Percentiles rank a stretch among this genome's conserved stretches.
phyloP scores from a whole-genome alignment of 805 yeast genomes.

The Lipomyces yamadae region DNA sequence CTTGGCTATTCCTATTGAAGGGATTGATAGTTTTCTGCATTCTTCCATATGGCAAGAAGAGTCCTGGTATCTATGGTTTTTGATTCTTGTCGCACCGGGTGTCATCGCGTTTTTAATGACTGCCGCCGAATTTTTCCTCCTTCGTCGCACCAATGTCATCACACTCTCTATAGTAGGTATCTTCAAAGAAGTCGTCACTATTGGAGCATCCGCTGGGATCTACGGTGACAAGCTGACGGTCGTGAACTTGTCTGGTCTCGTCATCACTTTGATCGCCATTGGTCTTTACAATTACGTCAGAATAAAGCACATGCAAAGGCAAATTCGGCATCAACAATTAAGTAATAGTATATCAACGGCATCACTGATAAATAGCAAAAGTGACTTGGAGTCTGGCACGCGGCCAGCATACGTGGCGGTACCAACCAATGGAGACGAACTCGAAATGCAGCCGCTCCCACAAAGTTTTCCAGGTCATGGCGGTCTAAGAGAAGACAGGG shows the following conservation, averaged over 20 bases:
- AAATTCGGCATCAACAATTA: conserved; percentile 17
- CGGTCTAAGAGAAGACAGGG: background rate
- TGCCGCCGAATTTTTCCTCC: conserved; percentile 57
- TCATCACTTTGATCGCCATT: conserved; percentile 76
- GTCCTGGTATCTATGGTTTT: conserved; percentile 60
- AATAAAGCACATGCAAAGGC: conserved; percentile 27
- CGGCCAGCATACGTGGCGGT: conserved; percentile 5
- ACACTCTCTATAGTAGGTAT: conserved; percentile 91
- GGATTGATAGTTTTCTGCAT: conserved; percentile 56
- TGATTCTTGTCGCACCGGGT: conserved; percentile 78
- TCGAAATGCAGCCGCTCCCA: conserved; percentile 9
- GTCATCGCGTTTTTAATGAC: conserved; percentile 88
- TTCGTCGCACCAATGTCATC: conserved; percentile 79
- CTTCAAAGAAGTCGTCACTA: conserved; percentile 88
- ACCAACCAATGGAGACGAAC: background rate
- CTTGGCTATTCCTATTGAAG: conserved; percentile 73
- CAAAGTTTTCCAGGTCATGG: background rate
- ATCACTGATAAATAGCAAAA: too few relatives aligned
- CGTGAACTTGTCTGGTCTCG: conserved; percentile 73
- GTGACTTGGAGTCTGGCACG: background rate
- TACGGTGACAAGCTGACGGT: conserved; percentile 74
- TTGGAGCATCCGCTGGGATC: conserved; percentile 66
- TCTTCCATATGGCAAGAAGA: conserved; percentile 69
- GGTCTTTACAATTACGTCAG: conserved; percentile 69
- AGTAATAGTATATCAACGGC: background rate